Percentiles rank a stretch among this genome's conserved stretches.
phyloP scores from a whole-genome alignment of 2,329 filamentous ascomycete species.

The Cladophialophora immunda region DNA sequence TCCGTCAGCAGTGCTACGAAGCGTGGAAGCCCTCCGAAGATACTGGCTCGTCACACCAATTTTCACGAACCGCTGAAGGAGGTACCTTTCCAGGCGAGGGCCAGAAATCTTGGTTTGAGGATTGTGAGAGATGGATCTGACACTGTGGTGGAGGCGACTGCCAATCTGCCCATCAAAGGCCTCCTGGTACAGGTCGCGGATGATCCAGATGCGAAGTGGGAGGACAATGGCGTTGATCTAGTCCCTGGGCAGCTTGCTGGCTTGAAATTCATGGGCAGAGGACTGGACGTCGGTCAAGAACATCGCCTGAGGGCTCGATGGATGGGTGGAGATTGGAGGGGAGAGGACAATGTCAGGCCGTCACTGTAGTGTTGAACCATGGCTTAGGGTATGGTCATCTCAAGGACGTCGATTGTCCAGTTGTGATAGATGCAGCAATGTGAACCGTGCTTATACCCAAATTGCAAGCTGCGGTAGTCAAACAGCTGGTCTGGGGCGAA shows the following conservation, averaged over 20 bases:
- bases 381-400: neutral
- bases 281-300: conserved; percentile 6
- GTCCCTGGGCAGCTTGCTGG: conserved; percentile 10
- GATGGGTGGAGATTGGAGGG: conserved; percentile 9
- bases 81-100: conserved; percentile 3
- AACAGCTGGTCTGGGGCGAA: no score
- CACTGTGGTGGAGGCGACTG: neutral
- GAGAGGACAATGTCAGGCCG: neutral
- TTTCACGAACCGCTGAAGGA: conserved; percentile 15
- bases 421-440: neutral
- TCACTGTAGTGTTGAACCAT: conserved; percentile 1
- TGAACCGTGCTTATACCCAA: no score
- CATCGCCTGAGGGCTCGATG: conserved; percentile 10
- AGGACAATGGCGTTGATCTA: conserved; percentile 12
- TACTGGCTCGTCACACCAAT: conserved; percentile 10
- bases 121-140: neutral
- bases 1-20: neutral
- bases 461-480: no score
- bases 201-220: conserved; percentile 9
- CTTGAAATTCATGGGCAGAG: neutral
- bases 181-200: conserved; percentile 13
- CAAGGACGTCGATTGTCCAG: neutral
- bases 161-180: conserved; percentile 15
- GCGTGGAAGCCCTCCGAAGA: neutral
- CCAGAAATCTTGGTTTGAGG: conserved; percentile 3